These are phyloP conservation scores for Ambispora gerdemannii DNA, from an alignment of 192 early-diverging fungal species.

Conservation along the genomic window DNA sequence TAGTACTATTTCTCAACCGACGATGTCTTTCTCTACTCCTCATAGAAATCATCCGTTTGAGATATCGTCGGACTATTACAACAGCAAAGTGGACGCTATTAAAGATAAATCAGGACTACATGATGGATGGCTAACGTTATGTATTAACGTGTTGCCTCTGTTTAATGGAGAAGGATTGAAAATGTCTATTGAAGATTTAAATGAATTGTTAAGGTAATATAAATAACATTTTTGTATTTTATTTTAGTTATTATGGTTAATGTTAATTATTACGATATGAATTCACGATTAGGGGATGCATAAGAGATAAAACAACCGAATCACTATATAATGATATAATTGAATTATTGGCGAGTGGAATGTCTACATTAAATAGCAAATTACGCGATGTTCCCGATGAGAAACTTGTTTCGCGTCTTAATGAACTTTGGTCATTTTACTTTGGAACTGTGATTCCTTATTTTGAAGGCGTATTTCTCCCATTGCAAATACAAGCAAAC, in stretches of 20 bases:
- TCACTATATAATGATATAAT: slow-evolving; percentile 54
- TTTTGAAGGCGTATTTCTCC: slow-evolving; percentile 83
- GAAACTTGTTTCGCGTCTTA: slow-evolving; percentile 60
- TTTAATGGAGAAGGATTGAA: slow-evolving; percentile 84
- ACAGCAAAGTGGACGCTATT: background rate
- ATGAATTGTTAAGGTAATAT: slow-evolving; percentile 68
- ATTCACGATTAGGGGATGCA: slow-evolving; percentile 49
- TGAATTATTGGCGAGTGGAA: slow-evolving; percentile 58
- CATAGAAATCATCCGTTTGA: background rate
- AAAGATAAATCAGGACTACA: background rate
- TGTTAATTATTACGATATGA: too few relatives aligned
- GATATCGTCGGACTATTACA: background rate
- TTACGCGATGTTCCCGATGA: slow-evolving; percentile 65
- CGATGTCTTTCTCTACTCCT: background rate
- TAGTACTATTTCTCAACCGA: background rate
- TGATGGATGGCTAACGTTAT: slow-evolving; percentile 73
- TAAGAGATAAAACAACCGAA: slow-evolving; percentile 40
- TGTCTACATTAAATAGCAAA: slow-evolving; percentile 64
- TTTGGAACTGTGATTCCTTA: slow-evolving; percentile 81
- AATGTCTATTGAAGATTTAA: slow-evolving; percentile 80
- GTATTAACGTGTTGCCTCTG: slow-evolving; percentile 72
- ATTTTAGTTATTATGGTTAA: too few relatives aligned
- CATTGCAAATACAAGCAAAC: slow-evolving; percentile 57
- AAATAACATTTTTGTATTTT: slow-evolving; percentile 4
- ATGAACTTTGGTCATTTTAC: slow-evolving; percentile 78